Conservation (phyloP, 2,329 filamentous ascomycete species). For the Didymella segeticola region DNA sequence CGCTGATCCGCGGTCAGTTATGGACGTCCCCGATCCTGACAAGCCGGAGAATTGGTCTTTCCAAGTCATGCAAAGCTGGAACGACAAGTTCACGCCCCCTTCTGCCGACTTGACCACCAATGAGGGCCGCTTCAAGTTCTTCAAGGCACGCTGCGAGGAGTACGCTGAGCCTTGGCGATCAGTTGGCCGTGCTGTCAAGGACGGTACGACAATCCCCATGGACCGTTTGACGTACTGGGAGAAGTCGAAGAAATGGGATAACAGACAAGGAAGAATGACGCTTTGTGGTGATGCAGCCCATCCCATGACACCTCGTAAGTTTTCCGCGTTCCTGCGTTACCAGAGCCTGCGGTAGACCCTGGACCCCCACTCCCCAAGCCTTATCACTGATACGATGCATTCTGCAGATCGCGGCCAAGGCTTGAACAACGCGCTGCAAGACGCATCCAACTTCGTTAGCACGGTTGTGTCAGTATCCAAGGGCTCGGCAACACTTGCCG, state of each 20-base stretch:
- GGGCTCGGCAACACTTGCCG: conserved; percentile 13
- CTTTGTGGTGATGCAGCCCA: conserved; percentile 49
- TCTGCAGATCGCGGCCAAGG: conserved; percentile 44
- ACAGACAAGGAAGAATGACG: conserved; percentile 39
- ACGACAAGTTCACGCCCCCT: conserved; percentile 22
- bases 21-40: conserved; percentile 38
- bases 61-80: conserved; percentile 37
- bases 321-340: conserved; percentile 18
- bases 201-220: conserved; percentile 31
- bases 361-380: conserved; percentile 15
- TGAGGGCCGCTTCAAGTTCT: conserved; percentile 25
- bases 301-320: conserved; percentile 46
- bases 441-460: conserved; percentile 34
- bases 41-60: conserved; percentile 42
- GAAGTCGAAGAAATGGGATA: conserved; percentile 40
- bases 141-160: conserved; percentile 30
- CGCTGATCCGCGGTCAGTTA: conserved; percentile 26
- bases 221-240: conserved; percentile 44
- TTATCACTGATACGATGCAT: conserved; percentile 13
- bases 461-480: conserved; percentile 19
- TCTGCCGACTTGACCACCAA: conserved; percentile 22
- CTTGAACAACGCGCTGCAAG: conserved; percentile 45
- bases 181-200: conserved; percentile 30
- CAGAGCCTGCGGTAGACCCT: conserved; percentile 9
- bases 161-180: conserved; percentile 43